Percentiles rank a stretch among this genome's conserved stretches.
Evolutionary conservation across 495 filamentous ascomycete species (phyloP).

Genomic region (Talaromyces thailandensis): DNA sequence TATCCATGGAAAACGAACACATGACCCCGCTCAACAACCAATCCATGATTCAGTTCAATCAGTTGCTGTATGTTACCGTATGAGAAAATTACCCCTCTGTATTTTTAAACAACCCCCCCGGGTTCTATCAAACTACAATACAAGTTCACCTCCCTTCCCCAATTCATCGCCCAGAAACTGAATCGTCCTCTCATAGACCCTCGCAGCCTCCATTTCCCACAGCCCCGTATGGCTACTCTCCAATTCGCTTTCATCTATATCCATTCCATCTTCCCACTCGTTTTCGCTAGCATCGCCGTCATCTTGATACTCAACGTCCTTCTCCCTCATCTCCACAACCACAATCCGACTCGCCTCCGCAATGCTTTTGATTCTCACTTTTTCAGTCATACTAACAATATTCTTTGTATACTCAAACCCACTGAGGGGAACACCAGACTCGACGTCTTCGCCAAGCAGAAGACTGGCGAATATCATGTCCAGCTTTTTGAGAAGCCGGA

Average conservation of each 20-base stretch:
- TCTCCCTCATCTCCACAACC: slow-evolving; percentile 44
- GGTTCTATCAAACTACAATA: slow-evolving; percentile 10
- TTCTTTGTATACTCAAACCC: slow-evolving; percentile 47
- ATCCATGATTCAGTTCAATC: not conserved
- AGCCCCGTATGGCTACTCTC: slow-evolving; percentile 1
- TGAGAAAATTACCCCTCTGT: not conserved
- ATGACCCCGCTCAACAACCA: not conserved
- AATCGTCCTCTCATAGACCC: slow-evolving; percentile 72
- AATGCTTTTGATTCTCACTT: slow-evolving; percentile 71
- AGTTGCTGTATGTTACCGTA: not conserved
- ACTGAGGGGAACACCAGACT: slow-evolving; percentile 54
- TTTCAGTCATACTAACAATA: slow-evolving; percentile 56
- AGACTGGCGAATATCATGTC: slow-evolving; percentile 70
- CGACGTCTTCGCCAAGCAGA: slow-evolving; percentile 54
- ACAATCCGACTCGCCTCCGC: slow-evolving; percentile 60
- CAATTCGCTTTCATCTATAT: slow-evolving; percentile 20
- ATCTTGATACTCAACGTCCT: slow-evolving; percentile 23
- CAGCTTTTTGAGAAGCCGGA: slow-evolving; percentile 62
- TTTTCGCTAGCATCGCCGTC: slow-evolving; percentile 29
- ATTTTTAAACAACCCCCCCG: not conserved
- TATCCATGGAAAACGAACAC: not conserved
- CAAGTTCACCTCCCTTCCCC: slow-evolving; percentile 20
- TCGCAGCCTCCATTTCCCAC: slow-evolving; percentile 11
- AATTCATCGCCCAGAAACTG: slow-evolving; percentile 58
- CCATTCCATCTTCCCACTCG: slow-evolving; percentile 28